Base-by-base conservation (phyloP, 768 basidiomycete genomes). In the Mrakia hoshinonis region DNA sequence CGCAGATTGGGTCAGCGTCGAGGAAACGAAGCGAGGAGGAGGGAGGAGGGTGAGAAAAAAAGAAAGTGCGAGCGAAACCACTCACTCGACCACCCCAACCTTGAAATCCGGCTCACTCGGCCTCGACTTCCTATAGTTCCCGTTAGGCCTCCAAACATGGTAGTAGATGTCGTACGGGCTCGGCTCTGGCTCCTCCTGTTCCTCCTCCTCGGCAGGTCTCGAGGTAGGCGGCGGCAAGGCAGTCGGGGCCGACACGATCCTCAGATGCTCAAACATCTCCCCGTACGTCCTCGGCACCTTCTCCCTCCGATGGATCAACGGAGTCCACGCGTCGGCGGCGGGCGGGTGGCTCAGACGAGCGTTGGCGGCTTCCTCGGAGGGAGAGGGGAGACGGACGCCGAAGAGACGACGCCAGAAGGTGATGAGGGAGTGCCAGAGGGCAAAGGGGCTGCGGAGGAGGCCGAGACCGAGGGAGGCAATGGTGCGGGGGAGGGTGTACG, bases 131-230 rank as follows among this genome's bases (percentile, higher is more conserved):
- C 63, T 68, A 60, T 68, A 73, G 29, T 15, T 39, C 11, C 58
- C 29, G 22, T 58, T 38, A 0, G 72, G 72, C 20, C 67, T 63
- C 72, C 72, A 73, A 18, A 73, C 61, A 61, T 73, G 67, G 47
- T 52, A 73, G 61, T 55, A 63, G 67, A 69, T 43, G 10, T 69
- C 66, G 62, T 72, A 73, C 24, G 66, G 71, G 58, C 61, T 62
- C 22, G 1, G 13, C 0, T 29, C 18, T 7, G 39, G 12, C 20
- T 34, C 26, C 29, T 26, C n/a, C n/a, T n/a, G n/a, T n/a, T n/a
- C n/a, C n/a, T n/a, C n/a, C n/a, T n/a, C n/a, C n/a, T n/a, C n/a
- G n/a, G n/a, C n/a, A n/a, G n/a, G 43, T 36, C 11, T 22, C 46
- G 24, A 15, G 20, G 20, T 49, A 15, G 46, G 31, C 34, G 24